These are phyloP conservation scores for Stylonectria norvegica DNA, from an alignment of 2,329 filamentous ascomycete species.

Conservation along the genomic window DNA sequence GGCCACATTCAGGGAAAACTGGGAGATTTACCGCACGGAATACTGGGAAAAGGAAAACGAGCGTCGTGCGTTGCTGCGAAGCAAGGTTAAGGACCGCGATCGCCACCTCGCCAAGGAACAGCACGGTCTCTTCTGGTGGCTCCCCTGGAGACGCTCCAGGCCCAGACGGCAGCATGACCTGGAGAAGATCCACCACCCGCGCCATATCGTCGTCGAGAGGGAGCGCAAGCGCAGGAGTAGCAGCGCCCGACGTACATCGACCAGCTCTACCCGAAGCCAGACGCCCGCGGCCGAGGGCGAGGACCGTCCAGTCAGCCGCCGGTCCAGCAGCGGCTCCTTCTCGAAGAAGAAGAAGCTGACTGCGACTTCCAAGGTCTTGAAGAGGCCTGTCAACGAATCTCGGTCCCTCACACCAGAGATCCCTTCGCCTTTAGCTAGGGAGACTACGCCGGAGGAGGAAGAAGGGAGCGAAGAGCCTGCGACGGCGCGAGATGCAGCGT, in stretches of 20 bases:
- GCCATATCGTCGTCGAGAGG: constrained; percentile 41
- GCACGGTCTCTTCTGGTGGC: constrained; percentile 81
- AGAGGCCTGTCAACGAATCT: constrained; percentile 45
- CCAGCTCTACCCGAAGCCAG: constrained; percentile 48
- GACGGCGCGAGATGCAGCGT: constrained; percentile 20
- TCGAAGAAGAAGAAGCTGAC: constrained; percentile 53
- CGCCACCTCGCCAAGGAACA: constrained; percentile 64
- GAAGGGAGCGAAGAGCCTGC: constrained; percentile 17
- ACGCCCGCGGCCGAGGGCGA: constrained; percentile 49
- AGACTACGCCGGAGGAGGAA: constrained; percentile 37
- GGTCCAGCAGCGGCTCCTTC: constrained; percentile 46
- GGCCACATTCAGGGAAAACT: constrained; percentile 90
- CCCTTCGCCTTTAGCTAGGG: constrained; percentile 50
- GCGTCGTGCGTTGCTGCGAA: constrained; percentile 68
- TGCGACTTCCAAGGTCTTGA: constrained; percentile 40
- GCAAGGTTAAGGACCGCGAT: constrained; percentile 66
- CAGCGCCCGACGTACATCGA: constrained; percentile 51
- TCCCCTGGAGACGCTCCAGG: constrained; percentile 57
- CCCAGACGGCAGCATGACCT: constrained; percentile 28
- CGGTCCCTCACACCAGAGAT: constrained; percentile 54
- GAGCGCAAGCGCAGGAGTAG: constrained; percentile 50
- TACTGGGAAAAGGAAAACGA: constrained; percentile 99
- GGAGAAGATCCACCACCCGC: constrained; percentile 39
- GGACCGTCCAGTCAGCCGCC: constrained; percentile 39
- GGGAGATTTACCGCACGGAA: constrained; percentile 89